A percentile compares a stretch with the other conserved stretches of the same genome.
phyloP scores from a whole-genome alignment of 2,329 filamentous ascomycete species.

The Epicoccum sorghinum region DNA sequence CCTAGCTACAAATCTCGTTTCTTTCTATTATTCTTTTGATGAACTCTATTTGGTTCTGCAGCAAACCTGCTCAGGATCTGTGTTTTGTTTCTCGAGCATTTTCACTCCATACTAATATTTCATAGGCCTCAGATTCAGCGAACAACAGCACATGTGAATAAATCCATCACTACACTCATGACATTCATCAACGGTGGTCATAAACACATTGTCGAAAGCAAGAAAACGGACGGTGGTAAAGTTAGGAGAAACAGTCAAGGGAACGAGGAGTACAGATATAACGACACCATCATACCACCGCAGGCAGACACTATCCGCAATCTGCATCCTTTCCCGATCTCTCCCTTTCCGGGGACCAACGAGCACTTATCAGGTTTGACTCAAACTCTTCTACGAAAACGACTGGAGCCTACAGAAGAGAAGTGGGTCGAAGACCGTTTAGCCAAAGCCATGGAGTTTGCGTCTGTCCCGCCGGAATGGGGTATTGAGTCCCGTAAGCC shows the following conservation, averaged over 20 bases:
- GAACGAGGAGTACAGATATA: conserved; percentile 4
- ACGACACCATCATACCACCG: conserved; percentile 5
- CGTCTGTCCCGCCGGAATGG: conserved; percentile 39
- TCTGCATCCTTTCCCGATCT: conserved; percentile 34
- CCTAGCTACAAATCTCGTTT: neutral
- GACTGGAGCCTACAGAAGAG: conserved; percentile 33
- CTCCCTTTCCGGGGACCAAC: conserved; percentile 30
- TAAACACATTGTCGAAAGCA: conserved; percentile 20
- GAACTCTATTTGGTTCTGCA: too few species aligned
- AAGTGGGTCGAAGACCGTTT: conserved; percentile 39
- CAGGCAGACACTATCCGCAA: conserved; percentile 22
- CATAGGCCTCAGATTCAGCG: conserved; percentile 27
- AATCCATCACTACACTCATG: conserved; percentile 26
- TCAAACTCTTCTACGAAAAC: conserved; percentile 34
- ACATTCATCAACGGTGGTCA: conserved; percentile 31
- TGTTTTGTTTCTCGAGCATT: neutral
- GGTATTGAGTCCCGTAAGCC: conserved; percentile 29
- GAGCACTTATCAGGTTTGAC: conserved; percentile 27
- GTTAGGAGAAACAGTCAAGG: conserved; percentile 8
- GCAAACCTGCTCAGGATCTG: too few species aligned
- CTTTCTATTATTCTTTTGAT: neutral
- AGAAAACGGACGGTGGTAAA: conserved; percentile 23
- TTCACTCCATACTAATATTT: conserved; percentile 16
- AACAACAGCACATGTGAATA: conserved; percentile 22
- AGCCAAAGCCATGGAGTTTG: conserved; percentile 36